Evolutionary conservation across 2,329 filamentous ascomycete species (phyloP).

Genomic region (Epichloe aotearoae): DNA sequence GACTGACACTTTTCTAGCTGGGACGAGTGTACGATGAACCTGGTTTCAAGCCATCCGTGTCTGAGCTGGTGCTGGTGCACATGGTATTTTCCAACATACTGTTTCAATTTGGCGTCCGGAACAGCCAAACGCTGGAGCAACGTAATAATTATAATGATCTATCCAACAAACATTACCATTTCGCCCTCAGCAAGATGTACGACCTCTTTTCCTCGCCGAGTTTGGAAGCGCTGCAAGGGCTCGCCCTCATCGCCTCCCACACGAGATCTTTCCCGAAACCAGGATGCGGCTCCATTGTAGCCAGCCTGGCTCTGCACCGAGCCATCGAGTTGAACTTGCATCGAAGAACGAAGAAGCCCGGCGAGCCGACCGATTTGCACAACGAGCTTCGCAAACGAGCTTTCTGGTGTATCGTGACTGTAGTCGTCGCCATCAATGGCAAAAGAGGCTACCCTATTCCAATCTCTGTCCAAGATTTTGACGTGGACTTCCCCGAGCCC

Average conservation of each 20-base stretch:
- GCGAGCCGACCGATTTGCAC: constrained; percentile 41
- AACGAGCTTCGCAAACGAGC: constrained; percentile 65
- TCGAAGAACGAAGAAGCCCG: constrained; percentile 44
- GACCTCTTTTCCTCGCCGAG: constrained; percentile 49
- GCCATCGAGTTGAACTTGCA: constrained; percentile 68
- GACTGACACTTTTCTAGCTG: constrained; percentile 27
- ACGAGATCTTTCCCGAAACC: constrained; percentile 69
- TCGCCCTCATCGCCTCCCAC: constrained; percentile 59
- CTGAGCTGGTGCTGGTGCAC: constrained; percentile 59
- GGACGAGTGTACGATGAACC: constrained; percentile 57
- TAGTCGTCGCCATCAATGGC: constrained; percentile 57
- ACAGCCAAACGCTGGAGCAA: constrained; percentile 41
- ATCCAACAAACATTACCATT: constrained; percentile 70
- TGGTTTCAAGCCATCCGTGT: constrained; percentile 44
- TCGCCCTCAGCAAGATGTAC: constrained; percentile 54
- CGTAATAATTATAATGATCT: constrained; percentile 44
- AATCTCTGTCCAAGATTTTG: constrained; percentile 60
- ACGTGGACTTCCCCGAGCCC: constrained; percentile 61
- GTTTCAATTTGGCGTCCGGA: constrained; percentile 64
- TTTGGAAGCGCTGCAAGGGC: constrained; percentile 56
- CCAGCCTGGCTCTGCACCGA: constrained; percentile 49
- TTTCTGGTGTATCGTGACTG: constrained; percentile 59
- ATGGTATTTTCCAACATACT: constrained; percentile 70
- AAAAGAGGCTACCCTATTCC: constrained; percentile 69
- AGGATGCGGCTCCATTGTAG: constrained; percentile 57